Evolutionary conservation across 441 rosid genomes (phyloP), one percentile per base, ranked within the genome.

Genomic region (Breynia disticha): DNA sequence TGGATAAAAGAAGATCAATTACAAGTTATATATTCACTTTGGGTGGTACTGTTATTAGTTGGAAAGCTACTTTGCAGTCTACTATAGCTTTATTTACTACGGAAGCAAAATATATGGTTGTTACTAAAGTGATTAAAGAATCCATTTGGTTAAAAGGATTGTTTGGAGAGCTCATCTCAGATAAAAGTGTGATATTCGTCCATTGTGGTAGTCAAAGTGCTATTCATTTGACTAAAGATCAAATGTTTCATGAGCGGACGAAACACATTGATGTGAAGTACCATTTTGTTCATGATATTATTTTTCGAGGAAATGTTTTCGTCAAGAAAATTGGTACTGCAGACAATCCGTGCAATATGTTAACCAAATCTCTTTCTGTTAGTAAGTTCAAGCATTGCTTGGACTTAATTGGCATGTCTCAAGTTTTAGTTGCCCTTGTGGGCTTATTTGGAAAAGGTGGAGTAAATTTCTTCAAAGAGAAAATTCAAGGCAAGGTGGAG

Each of bases 291-390:
- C 32, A 7, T 24, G 32, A 24, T 24, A 7, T 24, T 24, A 24
- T 24, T 24, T n/a, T 7, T 24, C 32, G 7, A 3, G 32, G 32
- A 2, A 24, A 24, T 7, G 7, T 24, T 7, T 24, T 7, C 7
- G 7, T 7, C 32, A 46, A 46, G 12, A 24, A 44, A 15, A 32
- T 56, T 22, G 52, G 18, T 28, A 56, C 41, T 13, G 5, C 1
- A n/a, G 42, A 56, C 9, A 56, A 56, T 46, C 4, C 21, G 7
- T 11, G 19, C 21, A 11, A 56, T 24, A 46, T 56, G 51, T 14
- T 56, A 7, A 56, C 60, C 35, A 56, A 20, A 8, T 17, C 52
- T 21, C 37, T 49, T 22, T 4, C 0, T 3, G 38, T 49, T 9
- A 21, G 38, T 10, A 49, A 22, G 53, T 49, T 49, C 17, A 22